These are phyloP conservation scores for Raffaelea ambrosiae DNA, from an alignment of 2,329 filamentous ascomycete species.

Conservation along the genomic window DNA sequence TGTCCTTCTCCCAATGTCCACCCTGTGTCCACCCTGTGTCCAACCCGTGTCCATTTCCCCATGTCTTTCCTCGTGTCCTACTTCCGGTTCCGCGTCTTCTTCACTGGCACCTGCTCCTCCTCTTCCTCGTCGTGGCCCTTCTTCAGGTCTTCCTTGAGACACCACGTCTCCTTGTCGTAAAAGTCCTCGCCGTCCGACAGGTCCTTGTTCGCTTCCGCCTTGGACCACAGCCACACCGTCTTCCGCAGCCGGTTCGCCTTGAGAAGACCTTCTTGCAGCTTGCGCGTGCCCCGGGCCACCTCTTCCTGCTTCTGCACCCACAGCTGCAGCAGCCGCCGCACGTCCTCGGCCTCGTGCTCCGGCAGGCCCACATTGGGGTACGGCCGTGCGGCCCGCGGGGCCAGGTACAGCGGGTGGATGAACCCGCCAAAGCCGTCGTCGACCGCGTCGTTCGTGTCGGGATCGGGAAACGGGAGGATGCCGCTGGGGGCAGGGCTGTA, in stretches of 20 bases:
- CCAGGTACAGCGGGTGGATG: slow-evolving; percentile 67
- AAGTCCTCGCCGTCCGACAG: slow-evolving; percentile 87
- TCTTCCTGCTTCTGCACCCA: slow-evolving; percentile 85
- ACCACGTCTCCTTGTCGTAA: slow-evolving; percentile 79
- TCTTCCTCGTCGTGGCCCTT: slow-evolving; percentile 80
- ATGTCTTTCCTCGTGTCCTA: slow-evolving; percentile 13
- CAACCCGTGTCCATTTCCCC: too few species aligned
- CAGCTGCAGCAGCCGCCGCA: slow-evolving; percentile 62
- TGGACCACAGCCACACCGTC: slow-evolving; percentile 65
- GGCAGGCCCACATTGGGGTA: slow-evolving; percentile 67
- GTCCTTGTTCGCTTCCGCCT: slow-evolving; percentile 66
- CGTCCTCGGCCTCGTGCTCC: slow-evolving; percentile 66
- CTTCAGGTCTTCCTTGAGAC: slow-evolving; percentile 62
- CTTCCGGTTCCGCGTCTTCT: slow-evolving; percentile 52
- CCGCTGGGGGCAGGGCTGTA: too few species aligned
- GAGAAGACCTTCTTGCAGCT: slow-evolving; percentile 62
- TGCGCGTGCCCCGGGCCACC: slow-evolving; percentile 61
- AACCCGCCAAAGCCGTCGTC: slow-evolving; percentile 33
- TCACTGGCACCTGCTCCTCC: slow-evolving; percentile 56
- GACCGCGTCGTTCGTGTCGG: not conserved
- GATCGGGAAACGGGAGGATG: not conserved
- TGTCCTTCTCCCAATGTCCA: too few species aligned
- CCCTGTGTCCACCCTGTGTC: too few species aligned
- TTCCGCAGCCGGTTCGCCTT: slow-evolving; percentile 64
- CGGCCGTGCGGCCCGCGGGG: slow-evolving; percentile 51